Base-by-base conservation (phyloP, 371 early-diverging fungal genomes). In the Saksenaea oblongispora region DNA sequence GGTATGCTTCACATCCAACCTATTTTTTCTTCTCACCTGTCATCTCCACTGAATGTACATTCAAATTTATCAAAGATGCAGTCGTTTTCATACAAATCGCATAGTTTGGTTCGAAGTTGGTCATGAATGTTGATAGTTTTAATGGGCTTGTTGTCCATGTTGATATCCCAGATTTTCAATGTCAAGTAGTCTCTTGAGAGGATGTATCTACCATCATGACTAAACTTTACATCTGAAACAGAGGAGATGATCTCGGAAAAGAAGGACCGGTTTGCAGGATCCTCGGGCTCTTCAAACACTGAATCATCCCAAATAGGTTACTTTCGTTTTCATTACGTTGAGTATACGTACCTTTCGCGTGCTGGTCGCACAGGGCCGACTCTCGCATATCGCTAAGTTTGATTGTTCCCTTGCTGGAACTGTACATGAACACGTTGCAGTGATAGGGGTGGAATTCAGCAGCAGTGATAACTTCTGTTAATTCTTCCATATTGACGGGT, bases 51-150 rank as follows among this genome's bases (percentile, higher is more conserved):
- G 69, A 96, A 94, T 54, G 88, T 94, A 83, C 97, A 96, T 76
- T 98, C 99, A 67, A 98, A 98, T 80, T 98, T 98, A 84, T 98
- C 99, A 84, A 98, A 98, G 71, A 98, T 98, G 80, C 95, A 96
- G 75, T 98, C 99, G 77, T 95, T 98, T 72, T 98, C 99, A 79
- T 98, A 98, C 42, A 98, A 82, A 67, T 98, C 99, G 76, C 98
- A 98, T 36, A 98, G 85, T 76, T 95, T 95, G 73, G 87, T 89
- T 68, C 92, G 87, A 41, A 98, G 79, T 63, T 96, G 93, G 65
- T 98, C 97, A 73, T 98, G 98, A 37, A 98, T 93, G 69, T 86
- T 89, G 76, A 99, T 96, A 36, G 95, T 94, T 70, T 94, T 88
- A 26, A 99, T 89, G 3, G 99, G 99, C 69, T 89, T 84, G 42